Percentiles rank a stretch among this genome's conserved stretches.
Evolutionary conservation across 164 flowering plant species (phyloP).

Genomic region (Cinnamomum micranthum): DNA sequence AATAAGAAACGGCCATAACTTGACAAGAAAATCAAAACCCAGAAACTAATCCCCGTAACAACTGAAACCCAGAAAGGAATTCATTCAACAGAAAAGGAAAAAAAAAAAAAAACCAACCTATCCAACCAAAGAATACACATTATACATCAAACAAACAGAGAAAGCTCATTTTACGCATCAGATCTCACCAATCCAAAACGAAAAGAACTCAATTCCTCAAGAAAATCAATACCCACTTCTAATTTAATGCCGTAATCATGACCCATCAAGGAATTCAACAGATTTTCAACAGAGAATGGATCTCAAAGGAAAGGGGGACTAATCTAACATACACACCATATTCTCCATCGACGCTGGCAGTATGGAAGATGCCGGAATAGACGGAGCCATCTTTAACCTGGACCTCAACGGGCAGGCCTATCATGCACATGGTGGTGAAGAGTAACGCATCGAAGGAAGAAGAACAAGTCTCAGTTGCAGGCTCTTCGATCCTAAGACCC

Average conservation of each 20-base stretch:
- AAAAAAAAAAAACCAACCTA: background rate
- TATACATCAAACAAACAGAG: too few species aligned
- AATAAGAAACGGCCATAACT: slow-evolving; percentile 6
- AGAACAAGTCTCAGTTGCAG: background rate
- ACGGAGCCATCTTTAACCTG: slow-evolving; percentile 72
- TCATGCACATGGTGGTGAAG: slow-evolving; percentile 62
- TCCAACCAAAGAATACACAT: too few species aligned
- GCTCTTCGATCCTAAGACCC: background rate
- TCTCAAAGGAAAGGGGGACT: background rate
- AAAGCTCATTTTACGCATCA: background rate
- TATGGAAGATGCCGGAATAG: slow-evolving; percentile 71
- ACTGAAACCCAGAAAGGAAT: slow-evolving; percentile 20
- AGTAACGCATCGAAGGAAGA: slow-evolving; percentile 50
- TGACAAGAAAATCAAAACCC: slow-evolving; percentile 16
- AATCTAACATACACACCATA: slow-evolving; percentile 39
- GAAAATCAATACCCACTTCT: background rate
- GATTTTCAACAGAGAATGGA: background rate
- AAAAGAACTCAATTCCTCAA: too few species aligned
- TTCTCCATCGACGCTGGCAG: slow-evolving; percentile 50
- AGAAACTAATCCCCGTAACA: slow-evolving; percentile 5
- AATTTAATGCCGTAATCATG: background rate
- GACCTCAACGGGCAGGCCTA: slow-evolving; percentile 76
- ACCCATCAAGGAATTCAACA: background rate
- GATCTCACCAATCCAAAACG: background rate
- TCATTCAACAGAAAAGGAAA: background rate